Base-by-base conservation (phyloP, 192 early-diverging fungal species). In the Coemansia sp. region DNA sequence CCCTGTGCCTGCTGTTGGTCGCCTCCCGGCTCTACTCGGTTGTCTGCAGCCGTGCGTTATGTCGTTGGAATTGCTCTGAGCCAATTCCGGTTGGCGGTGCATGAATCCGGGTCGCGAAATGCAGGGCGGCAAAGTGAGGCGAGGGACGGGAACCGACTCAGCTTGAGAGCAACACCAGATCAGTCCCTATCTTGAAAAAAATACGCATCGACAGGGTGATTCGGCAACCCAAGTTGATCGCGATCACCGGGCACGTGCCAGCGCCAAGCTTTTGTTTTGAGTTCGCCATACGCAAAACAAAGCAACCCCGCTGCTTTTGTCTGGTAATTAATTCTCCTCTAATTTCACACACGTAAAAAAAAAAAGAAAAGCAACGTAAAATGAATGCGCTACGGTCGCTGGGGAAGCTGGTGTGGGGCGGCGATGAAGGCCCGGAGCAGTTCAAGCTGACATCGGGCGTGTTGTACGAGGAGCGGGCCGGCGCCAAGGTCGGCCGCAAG, bases 321-420 rank as follows among this genome's bases (percentile, higher is more conserved):
- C 11, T 23, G 23, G 11, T 21, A 3, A 5, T 14, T 27, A n/a
- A 12, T 47, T 47, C 29, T 47, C 7, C 15, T 30, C 15, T n/a
- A 29, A 6, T 17, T 29, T 19, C 28, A 29, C 15, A 26, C 17
- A 29, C 5, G 11, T 6, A 1, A 23, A 23, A 31, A 32, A 38
- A 25, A 15, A 42, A n/a, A n/a, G n/a, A n/a, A n/a, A n/a, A n/a
- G n/a, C n/a, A n/a, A n/a, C n/a, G n/a, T n/a, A n/a, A n/a, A 30
- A 90, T 90, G 85, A 81, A 83, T 52, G 58, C 86, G 4, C 68
- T 91, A 46, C 81, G 75, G 58, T 81, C 85, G 31, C 70, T 91
- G 12, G 78, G 84, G 21, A 80, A 78, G 60, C 63, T 86, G 9
- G 82, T 90, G 34, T 91, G 82, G 79, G 87, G 89, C 42, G 50